Evolutionary conservation across 768 basidiomycete species (phyloP).

Genomic region (Mycena crocata): DNA sequence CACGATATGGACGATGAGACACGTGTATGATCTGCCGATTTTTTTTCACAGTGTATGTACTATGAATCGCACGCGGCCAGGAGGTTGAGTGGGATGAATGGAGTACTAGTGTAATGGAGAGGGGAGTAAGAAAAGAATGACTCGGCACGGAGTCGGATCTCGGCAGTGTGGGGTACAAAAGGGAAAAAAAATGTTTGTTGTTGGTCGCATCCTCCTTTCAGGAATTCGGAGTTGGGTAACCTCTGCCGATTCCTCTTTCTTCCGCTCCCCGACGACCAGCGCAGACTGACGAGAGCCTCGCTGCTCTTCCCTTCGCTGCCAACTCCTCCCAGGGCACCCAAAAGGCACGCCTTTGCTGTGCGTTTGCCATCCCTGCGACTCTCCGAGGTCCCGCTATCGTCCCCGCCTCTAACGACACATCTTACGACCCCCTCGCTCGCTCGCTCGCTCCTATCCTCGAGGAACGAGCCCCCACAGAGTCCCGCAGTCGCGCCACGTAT

Average conservation of each 20-base stretch:
- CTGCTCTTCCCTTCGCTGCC: slow-evolving; percentile 39
- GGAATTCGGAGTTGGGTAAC: slow-evolving; percentile 60
- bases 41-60: slow-evolving; percentile 8
- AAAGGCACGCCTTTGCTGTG: slow-evolving; percentile 97
- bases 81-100: too few species aligned
- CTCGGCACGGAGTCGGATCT: slow-evolving; percentile 9
- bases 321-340: slow-evolving; percentile 51
- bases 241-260: slow-evolving; percentile 56
- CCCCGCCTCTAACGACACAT: slow-evolving; percentile 69
- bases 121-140: neutral
- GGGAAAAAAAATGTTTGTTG: slow-evolving; percentile 6
- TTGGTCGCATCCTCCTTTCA: slow-evolving; percentile 40
- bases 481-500: slow-evolving; percentile 51
- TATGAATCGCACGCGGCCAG: too few species aligned
- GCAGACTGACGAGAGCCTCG: slow-evolving; percentile 57
- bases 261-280: slow-evolving; percentile 51
- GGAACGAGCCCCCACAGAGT: slow-evolving; percentile 49
- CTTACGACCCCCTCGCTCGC: slow-evolving; percentile 70
- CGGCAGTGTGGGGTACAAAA: slow-evolving; percentile 40
- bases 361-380: slow-evolving; percentile 71
- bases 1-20: neutral
- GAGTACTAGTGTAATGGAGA: too few species aligned
- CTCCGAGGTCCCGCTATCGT: slow-evolving; percentile 43
- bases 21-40: neutral
- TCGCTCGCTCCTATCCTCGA: slow-evolving; percentile 47